Base-by-base conservation (phyloP, 179 eudicot species). In the Carnegiea gigantea region DNA sequence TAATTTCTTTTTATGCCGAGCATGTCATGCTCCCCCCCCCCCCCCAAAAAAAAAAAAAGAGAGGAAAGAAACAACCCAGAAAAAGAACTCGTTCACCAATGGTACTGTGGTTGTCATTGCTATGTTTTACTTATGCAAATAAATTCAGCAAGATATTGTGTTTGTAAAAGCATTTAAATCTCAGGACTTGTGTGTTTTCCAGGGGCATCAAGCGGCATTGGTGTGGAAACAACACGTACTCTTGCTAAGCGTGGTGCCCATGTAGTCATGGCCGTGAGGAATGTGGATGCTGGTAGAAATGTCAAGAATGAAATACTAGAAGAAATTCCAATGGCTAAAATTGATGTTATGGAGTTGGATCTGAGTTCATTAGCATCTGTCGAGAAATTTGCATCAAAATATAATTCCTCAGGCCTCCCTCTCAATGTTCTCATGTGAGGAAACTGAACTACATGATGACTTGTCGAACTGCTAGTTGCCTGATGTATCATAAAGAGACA, bases 151-250 rank as follows among this genome's bases (percentile, higher is more conserved):
- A 51, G 17, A 51, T 51, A 9, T 51, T 70, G 17, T 28, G 26
- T 67, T 0, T 70, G 46, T 5, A 30, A 70, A 70, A 36, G 26
- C 44, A 23, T 71, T 0, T 79, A 26, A 79, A 8, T 54, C 33
- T 75, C 28, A 13, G 54, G 68, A 49, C 48, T 20, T 33, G n/a
- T 21, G 43, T 81, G 76, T 74, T 62, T 67, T 73, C 88, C 86
- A 93, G 97, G 98, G 71, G 97, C 98, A 60, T 88, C 99, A 44
- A 94, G 93, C 20, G 99, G 99, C 17, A 94, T 94, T 11, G 98
- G 99, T 79, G 92, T 90, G 5, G 98, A 94, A 88, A 94, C 98
- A 78, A 86, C 98, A 9, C 87, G 96, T 23, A 91, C 84, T 70
- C 86, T 94, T 82, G 97, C 97, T n/a, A 84, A 83, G 88, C 87